These are phyloP conservation scores for Albizia julibrissin DNA, from an alignment of 306 rosid genomes.

Conservation along the genomic window DNA sequence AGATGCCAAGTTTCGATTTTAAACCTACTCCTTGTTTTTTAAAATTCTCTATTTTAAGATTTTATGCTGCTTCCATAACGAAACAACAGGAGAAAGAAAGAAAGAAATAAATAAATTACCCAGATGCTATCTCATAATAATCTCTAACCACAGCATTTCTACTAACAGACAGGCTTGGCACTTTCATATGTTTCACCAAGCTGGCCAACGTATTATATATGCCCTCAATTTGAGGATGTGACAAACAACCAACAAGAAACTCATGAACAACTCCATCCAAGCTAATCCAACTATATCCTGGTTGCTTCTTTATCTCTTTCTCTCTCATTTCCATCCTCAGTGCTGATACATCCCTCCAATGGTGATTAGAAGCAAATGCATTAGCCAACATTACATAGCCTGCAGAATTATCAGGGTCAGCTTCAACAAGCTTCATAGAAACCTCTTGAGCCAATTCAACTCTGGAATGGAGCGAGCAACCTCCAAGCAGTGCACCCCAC, in stretches of 20 bases:
- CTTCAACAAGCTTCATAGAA: constrained; percentile 57
- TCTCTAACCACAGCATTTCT: constrained; percentile 5
- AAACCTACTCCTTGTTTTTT: neutral
- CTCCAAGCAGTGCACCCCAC: constrained; percentile 68
- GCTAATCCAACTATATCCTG: constrained; percentile 67
- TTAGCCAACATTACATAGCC: constrained; percentile 71
- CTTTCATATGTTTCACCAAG: constrained; percentile 56
- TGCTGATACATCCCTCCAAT: constrained; percentile 51
- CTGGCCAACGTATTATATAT: constrained; percentile 43
- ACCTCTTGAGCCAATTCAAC: constrained; percentile 53
- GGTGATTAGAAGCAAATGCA: constrained; percentile 52
- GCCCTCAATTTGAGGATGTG: constrained; percentile 47
- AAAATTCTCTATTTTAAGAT: neutral
- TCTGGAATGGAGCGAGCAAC: constrained; percentile 65
- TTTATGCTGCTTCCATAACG: neutral
- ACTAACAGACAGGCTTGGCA: constrained; percentile 10
- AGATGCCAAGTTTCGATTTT: neutral
- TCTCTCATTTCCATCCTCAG: constrained; percentile 60
- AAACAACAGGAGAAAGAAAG: neutral
- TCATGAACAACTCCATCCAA: constrained; percentile 62
- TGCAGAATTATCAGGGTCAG: constrained; percentile 52
- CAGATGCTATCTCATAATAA: constrained; percentile 2
- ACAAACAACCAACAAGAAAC: constrained; percentile 48
- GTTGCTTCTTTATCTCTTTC: constrained; percentile 58
- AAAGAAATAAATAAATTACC: neutral